phyloP scores from a whole-genome alignment of 768 basidiomycete genomes.

The Boletus speciosus region DNA sequence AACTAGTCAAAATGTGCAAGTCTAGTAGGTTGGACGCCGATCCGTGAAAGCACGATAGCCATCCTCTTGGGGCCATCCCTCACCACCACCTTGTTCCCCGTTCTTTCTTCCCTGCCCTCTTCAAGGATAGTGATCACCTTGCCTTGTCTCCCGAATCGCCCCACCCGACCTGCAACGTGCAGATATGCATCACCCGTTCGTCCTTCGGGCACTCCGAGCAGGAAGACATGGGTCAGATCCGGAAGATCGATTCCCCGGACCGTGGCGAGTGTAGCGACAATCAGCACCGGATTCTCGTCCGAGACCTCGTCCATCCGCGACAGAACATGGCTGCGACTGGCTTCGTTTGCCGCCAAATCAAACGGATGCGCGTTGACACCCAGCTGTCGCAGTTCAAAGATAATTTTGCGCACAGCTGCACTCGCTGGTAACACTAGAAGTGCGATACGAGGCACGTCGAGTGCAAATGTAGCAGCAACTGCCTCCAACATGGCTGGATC shows the following conservation, averaged over 20 bases:
- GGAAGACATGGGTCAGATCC: constrained; percentile 69
- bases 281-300: constrained; percentile 54
- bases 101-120: constrained; percentile 29
- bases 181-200: constrained; percentile 57
- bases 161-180: constrained; percentile 73
- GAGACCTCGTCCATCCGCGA: constrained; percentile 28
- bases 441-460: constrained; percentile 66
- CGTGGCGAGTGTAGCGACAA: constrained; percentile 68
- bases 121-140: constrained; percentile 65
- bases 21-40: constrained; percentile 43
- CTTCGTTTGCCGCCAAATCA: constrained; percentile 46
- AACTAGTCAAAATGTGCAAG: constrained; percentile 51
- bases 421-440: constrained; percentile 65
- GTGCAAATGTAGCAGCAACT: constrained; percentile 64
- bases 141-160: constrained; percentile 62
- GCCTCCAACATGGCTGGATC: constrained; percentile 60
- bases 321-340: constrained; percentile 43
- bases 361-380: constrained; percentile 66
- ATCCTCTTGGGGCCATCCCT: constrained; percentile 40
- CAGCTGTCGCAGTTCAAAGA: constrained; percentile 60
- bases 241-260: constrained; percentile 73
- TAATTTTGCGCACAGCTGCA: constrained; percentile 56
- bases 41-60: constrained; percentile 40
- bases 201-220: constrained; percentile 58
- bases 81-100: constrained; percentile 25